Evolutionary conservation across 371 early-diverging fungal species (phyloP), one percentile per base, ranked within the genome.

Genomic region (Sporodiniella umbellata): DNA sequence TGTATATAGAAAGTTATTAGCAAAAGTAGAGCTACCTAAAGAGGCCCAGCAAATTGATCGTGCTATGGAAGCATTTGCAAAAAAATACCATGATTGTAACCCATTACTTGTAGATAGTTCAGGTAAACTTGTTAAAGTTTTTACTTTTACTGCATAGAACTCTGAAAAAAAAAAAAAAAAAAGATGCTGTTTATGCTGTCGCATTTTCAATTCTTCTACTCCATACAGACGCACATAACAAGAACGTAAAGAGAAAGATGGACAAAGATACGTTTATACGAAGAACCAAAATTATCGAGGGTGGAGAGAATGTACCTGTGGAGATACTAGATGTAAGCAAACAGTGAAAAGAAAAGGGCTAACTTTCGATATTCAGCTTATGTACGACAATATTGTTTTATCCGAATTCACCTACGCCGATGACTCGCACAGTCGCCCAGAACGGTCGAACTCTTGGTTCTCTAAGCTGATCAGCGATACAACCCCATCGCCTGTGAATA

Each of bases 171-270:
- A 18, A 3, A 1, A 52, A 42, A 10, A 4, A 42, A 2, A 6
- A 19, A 85, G 92, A 90, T 54, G 72, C 78, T 17, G 82, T 85
- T 23, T 90, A 92, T 60, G 80, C 89, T 11, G 70, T 94, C 19
- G 79, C 94, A 4, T 95, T 91, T 64, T 88, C 93, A 1, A 70
- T 97, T n/a, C 72, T 95, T 53, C 68, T 94, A 45, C 80, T 96
- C 19, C 94, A 96, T 70, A 94, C 95, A 4, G 95, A 95, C 62
- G 88, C 92, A n/a, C 93, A 95, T 69, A 94, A 94, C 66, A 89
- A 88, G 57, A 82, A 84, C 53, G 84, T 92, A 14, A 80, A 80
- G 31, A 83, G 80, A 51, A 95, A 92, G 66, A 94, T 94, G 83
- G 80, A 84, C 42, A 87, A 87, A 68, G 85, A 88, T 18, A 89